phyloP scores from a whole-genome alignment of 73 alveolate genomes.

The Paramecium octaurelia region DNA sequence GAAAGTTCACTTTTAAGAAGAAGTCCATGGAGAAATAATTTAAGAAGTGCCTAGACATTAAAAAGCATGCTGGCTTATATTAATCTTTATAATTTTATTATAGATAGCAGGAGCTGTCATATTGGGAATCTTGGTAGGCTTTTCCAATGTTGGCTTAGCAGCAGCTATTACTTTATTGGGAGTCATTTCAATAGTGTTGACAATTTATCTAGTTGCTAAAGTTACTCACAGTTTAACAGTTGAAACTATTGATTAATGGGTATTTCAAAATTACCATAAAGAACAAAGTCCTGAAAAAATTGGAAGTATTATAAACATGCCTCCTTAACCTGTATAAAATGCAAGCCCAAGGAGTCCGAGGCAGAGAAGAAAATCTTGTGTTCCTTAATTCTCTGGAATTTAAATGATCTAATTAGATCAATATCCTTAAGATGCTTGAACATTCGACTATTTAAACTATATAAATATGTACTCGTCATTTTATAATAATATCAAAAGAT shows the following conservation, averaged over 20 bases:
- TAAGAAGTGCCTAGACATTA: background rate
- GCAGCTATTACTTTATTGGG: background rate
- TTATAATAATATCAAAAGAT: background rate
- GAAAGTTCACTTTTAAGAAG: background rate
- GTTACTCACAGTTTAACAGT: background rate
- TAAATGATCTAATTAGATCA: background rate
- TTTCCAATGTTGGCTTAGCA: background rate
- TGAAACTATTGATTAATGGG: slow-evolving; percentile 9
- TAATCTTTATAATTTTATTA: background rate
- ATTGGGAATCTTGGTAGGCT: background rate
- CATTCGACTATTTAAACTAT: background rate
- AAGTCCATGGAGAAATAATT: background rate
- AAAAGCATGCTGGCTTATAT: slow-evolving; percentile 29
- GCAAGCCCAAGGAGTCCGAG: slow-evolving; percentile 15
- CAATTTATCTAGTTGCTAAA: background rate
- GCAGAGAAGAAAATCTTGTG: background rate
- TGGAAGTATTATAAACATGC: background rate
- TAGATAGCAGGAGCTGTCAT: background rate
- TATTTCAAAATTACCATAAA: background rate
- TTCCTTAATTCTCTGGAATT: background rate
- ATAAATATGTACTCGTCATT: background rate
- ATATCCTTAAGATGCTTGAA: background rate
- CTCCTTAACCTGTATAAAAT: background rate
- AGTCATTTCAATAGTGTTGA: background rate
- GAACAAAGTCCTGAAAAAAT: background rate